Base-by-base conservation (phyloP, 345 rosid species). In the Schrenkiella parvula region DNA sequence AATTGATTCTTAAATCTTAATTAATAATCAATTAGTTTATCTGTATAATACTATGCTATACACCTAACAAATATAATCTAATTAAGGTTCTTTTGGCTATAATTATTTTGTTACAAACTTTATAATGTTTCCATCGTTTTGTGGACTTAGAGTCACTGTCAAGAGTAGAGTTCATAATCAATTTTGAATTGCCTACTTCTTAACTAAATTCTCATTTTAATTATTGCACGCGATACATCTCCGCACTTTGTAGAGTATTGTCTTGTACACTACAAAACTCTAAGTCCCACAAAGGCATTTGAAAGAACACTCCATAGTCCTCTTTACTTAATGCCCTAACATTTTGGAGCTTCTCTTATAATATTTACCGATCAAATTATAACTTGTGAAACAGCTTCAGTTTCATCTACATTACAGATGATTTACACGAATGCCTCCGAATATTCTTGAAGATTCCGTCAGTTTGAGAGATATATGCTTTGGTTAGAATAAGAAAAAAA, bases 11-110 rank as follows among this genome's bases (percentile, higher is more conserved):
- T 58, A 11, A 31, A 47, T n/a, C 21, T 29, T 17, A 15, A 6
- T 55, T 29, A 1, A 32, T 23, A 23, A 22, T 64, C 29, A 65
- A 13, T 38, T 53, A 31, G 51, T 57, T 37, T 39, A 37, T 58
- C 28, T 57, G 8, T 26, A 64, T 66, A 65, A 18, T 31, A 52
- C 51, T 29, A 71, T 71, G 58, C 1, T 60, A 70, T 21, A 47
- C 10, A 55, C 25, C 32, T 38, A 34, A 15, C 28, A n/a, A 6
- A n/a, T 70, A n/a, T 6, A 19, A 26, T 10, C 6, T 17, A n/a
- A n/a, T n/a, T n/a, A 42, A 37, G 6, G 29, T 53, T 53, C 14
- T 17, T 53, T 12, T 39, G 13, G 72, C 18, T 39, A 67, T 17
- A 52, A 1, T 17, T 8, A 38, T 11, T 31, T 1, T 17, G 17